Base-by-base conservation (phyloP, 257 asterid species). In the Solanum clarkiae region DNA sequence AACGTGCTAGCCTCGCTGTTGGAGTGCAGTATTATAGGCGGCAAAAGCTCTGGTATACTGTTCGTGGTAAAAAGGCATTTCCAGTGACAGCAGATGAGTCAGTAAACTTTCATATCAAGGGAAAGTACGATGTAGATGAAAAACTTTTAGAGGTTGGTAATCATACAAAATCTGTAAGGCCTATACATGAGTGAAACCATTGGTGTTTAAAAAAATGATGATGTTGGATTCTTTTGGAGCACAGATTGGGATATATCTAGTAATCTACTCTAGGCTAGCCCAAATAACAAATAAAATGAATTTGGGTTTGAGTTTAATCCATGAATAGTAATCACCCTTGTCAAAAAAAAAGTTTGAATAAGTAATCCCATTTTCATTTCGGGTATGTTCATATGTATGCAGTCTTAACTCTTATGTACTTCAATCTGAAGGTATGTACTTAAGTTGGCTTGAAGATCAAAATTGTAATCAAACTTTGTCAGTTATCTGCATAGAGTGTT, bases 41-140 rank as follows among this genome's bases (percentile, higher is more conserved):
- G 55, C 88, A 85, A 56, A 95, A 92, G 89, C 65, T 92, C 54
- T 92, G 92, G 87, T 95, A 91, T 85, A 91, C 63, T 20, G 49
- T 89, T 24, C 93, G 96, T 81, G 97, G 90, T 7, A 95, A 97
- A 90, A 91, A 90, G 89, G 87, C 91, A 24, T 95, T 92, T 88
- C 91, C 97, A 8, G 92, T 94, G 80, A 90, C 96, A 18, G 80
- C 89, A 8, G 87, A 94, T 91, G 90, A 90, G 68, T 47, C 87
- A 49, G 32, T 93, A 65, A 91, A 85, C 90, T 93, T 95, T 86
- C 92, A 86, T 45, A 86, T 94, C 40, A 97, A 95, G 91, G 98
- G 94, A 45, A 93, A 92, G 70, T 90, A 91, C 71, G 80, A 87
- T 51, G 87, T 87, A 14, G 94, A 94, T 66, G 92, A 92, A 87